phyloP scores from a whole-genome alignment of 352 stramenopile species.

The Paralagenidium karlingii region DNA sequence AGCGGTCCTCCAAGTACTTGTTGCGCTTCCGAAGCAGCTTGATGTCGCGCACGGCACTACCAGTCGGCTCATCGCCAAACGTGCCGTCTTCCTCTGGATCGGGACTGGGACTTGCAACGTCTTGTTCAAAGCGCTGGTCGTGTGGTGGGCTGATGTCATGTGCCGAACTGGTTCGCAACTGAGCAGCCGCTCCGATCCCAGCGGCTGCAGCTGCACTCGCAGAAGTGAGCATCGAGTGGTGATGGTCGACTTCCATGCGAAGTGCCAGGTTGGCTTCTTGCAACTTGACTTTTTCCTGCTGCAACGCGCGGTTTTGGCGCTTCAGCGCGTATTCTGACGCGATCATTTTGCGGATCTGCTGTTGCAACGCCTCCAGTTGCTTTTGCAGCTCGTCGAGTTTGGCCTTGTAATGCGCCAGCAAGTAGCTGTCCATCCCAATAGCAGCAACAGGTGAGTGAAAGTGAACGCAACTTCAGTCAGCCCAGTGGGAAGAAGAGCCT shows the following conservation, averaged over 20 bases:
- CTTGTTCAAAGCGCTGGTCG: background rate
- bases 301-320: slow-evolving; percentile 43
- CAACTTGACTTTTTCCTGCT: slow-evolving; percentile 30
- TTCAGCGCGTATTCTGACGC: slow-evolving; percentile 62
- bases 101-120: background rate
- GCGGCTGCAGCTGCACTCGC: background rate
- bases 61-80: background rate
- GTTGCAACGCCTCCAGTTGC: slow-evolving; percentile 39
- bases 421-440: slow-evolving; percentile 12
- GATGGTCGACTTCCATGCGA: slow-evolving; percentile 14
- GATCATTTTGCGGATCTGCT: slow-evolving; percentile 73
- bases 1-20: slow-evolving; percentile 44
- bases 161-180: no score
- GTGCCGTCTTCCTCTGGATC: background rate
- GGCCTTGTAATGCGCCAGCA: slow-evolving; percentile 41
- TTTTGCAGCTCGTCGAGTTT: slow-evolving; percentile 38
- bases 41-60: slow-evolving; percentile 17
- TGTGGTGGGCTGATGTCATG: background rate
- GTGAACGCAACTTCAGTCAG: background rate
- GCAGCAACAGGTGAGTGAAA: background rate
- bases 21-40: slow-evolving; percentile 44
- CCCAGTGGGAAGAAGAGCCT: no score
- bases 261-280: slow-evolving; percentile 22
- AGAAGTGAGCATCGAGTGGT: background rate
- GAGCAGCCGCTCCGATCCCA: background rate